Evolutionary conservation across 441 rosid genomes (phyloP).

Genomic region (Kokia cookei): DNA sequence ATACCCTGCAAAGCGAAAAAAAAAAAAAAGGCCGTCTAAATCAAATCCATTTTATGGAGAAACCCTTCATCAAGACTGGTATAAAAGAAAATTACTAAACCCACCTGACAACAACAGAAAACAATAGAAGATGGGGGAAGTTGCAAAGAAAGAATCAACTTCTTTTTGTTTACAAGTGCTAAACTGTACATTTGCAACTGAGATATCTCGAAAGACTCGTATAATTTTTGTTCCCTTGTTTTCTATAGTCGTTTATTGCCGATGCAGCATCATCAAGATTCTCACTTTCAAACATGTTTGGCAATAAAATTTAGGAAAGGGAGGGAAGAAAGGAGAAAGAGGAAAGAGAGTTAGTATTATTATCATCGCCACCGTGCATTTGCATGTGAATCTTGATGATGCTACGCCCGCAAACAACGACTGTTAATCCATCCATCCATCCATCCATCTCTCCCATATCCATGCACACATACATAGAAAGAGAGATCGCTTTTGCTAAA

Average conservation of each 20-base stretch:
- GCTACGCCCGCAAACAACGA: constrained; percentile 57
- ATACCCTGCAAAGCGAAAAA: constrained; percentile 1
- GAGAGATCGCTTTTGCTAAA: background rate
- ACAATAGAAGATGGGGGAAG: background rate
- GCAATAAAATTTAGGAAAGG: background rate
- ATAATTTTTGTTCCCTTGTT: background rate
- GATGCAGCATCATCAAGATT: constrained; percentile 83
- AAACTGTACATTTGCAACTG: constrained; percentile 5
- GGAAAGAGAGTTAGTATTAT: background rate
- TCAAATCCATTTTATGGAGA: constrained; percentile 7
- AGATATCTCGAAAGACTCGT: background rate
- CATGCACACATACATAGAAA: background rate
- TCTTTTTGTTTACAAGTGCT: constrained; percentile 1
- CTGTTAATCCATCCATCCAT: constrained; percentile 16
- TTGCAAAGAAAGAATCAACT: background rate
- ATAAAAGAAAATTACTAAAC: background rate
- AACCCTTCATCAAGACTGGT: background rate
- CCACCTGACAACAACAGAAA: constrained; percentile 20
- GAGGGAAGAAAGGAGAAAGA: background rate
- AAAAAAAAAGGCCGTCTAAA: no score
- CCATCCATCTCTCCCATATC: background rate
- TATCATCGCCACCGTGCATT: constrained; percentile 16
- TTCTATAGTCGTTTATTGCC: constrained; percentile 41
- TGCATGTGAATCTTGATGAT: constrained; percentile 77
- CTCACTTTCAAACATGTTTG: constrained; percentile 30